These are phyloP conservation scores for Macrolepiota fuliginosa DNA, from an alignment of 768 basidiomycete genomes.

Conservation along the genomic window DNA sequence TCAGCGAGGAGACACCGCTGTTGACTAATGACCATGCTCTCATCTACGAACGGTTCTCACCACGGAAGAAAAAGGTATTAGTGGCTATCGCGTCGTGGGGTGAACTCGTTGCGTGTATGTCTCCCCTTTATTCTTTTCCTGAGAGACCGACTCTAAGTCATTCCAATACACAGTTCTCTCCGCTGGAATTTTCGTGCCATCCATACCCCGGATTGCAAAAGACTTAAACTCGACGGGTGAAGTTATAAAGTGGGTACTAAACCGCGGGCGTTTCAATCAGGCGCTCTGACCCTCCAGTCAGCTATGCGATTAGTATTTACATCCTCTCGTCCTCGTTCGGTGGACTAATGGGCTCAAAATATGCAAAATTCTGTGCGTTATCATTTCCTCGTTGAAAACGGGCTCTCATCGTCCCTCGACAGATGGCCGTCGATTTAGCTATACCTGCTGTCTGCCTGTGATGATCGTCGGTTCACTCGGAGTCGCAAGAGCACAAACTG, in stretches of 20 bases:
- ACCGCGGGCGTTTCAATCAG: no score
- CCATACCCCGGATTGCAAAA: constrained; percentile 16
- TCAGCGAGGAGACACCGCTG: constrained; percentile 25
- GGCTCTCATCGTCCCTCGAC: background rate
- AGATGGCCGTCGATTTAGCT: constrained; percentile 71
- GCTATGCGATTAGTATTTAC: constrained; percentile 33
- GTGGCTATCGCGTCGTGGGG: constrained; percentile 56
- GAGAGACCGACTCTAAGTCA: background rate
- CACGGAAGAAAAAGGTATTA: constrained; percentile 48
- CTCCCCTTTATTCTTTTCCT: background rate
- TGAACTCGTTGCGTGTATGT: constrained; percentile 61
- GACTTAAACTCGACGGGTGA: constrained; percentile 13
- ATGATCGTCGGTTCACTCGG: constrained; percentile 59
- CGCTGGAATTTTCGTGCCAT: constrained; percentile 15
- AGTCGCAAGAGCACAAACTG: constrained; percentile 43
- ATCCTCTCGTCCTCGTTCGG: constrained; percentile 31
- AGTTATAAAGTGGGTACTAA: constrained; percentile 8
- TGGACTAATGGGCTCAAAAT: constrained; percentile 29
- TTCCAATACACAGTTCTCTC: constrained; percentile 11
- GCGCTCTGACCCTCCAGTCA: constrained; percentile 9
- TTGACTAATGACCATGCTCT: constrained; percentile 27
- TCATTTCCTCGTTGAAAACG: background rate
- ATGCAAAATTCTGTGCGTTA: constrained; percentile 36
- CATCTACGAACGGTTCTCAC: constrained; percentile 60
- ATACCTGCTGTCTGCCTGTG: constrained; percentile 58